These are phyloP conservation scores for Pachyrhizus erosus DNA, from an alignment of 306 rosid genomes.

Conservation along the genomic window DNA sequence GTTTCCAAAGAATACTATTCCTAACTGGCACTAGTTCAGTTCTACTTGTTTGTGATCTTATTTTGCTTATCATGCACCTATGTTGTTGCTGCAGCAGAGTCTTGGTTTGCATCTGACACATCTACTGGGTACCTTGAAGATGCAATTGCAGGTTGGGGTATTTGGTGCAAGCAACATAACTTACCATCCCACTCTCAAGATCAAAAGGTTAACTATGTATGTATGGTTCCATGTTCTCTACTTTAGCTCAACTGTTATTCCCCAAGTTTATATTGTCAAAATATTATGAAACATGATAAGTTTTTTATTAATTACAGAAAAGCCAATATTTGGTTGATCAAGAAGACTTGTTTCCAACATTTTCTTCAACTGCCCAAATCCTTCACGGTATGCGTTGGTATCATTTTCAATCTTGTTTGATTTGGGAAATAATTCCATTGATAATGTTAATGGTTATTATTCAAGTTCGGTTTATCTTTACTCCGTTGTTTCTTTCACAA, in stretches of 20 bases:
- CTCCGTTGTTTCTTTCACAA: background rate
- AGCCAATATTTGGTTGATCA: conserved; percentile 42
- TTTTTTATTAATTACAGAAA: conserved; percentile 37
- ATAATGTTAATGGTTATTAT: background rate
- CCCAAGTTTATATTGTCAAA: background rate
- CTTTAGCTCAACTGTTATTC: background rate
- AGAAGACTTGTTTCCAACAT: conserved; percentile 36
- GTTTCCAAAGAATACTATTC: conserved; percentile 1
- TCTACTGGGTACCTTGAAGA: conserved; percentile 63
- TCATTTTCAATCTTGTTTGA: conserved; percentile 18
- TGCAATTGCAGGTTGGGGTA: conserved; percentile 55
- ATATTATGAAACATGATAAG: conserved; percentile 24
- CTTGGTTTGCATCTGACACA: conserved; percentile 51
- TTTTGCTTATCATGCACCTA: conserved; percentile 21
- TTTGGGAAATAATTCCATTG: background rate
- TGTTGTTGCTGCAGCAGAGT: conserved; percentile 42
- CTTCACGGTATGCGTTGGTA: conserved; percentile 43
- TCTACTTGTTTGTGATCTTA: conserved; percentile 30
- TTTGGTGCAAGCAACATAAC: conserved; percentile 51
- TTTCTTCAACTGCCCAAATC: conserved; percentile 41
- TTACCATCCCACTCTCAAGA: conserved; percentile 42
- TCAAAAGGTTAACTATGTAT: conserved; percentile 43
- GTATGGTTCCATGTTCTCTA: conserved; percentile 14
- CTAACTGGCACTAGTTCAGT: background rate
- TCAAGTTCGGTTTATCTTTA: background rate